These are phyloP conservation scores for Baeospora myosura DNA, from an alignment of 1,284 basidiomycete species.

Conservation along the genomic window DNA sequence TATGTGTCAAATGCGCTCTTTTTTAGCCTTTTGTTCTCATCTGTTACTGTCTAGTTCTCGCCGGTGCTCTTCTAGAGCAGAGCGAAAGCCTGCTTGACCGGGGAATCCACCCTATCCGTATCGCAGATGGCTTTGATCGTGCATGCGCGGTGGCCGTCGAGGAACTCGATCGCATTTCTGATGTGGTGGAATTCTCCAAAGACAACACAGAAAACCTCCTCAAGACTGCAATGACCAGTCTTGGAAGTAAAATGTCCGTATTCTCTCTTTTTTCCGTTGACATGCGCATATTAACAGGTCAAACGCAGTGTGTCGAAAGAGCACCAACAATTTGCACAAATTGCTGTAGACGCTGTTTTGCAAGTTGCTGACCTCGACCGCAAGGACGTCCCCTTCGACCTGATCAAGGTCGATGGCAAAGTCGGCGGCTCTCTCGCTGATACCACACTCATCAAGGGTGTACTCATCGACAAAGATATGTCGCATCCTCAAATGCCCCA, in stretches of 20 bases:
- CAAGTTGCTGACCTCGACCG: conserved; percentile 93
- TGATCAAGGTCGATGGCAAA: conserved; percentile 99
- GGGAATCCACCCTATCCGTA: conserved; percentile 96
- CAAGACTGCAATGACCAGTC: conserved; percentile 92
- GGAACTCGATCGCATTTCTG: conserved; percentile 90
- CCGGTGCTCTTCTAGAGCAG: conserved; percentile 90
- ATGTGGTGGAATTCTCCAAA: conserved; percentile 79
- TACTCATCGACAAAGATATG: conserved; percentile 99
- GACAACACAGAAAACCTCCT: conserved; percentile 82
- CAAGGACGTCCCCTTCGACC: conserved; percentile 93
- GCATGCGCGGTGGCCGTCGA: conserved; percentile 87
- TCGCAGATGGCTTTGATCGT: conserved; percentile 96
- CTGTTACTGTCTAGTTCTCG: conserved; percentile 68
- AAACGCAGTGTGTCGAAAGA: conserved; percentile 86
- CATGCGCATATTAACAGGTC: conserved; percentile 7
- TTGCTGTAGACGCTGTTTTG: conserved; percentile 95
- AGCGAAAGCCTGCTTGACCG: conserved; percentile 89
- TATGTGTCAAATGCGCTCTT: conserved; percentile 35
- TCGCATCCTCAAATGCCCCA: conserved; percentile 98
- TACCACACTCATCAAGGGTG: conserved; percentile 88
- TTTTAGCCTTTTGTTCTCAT: conserved; percentile 8
- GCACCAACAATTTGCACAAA: conserved; percentile 90
- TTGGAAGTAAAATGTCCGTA: conserved; percentile 93
- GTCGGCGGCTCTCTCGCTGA: conserved; percentile 96
- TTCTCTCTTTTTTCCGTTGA: conserved; percentile 8